Percentiles rank a stretch among this genome's conserved stretches.
These are phyloP conservation scores for Stagonosporopsis tanaceti DNA, from an alignment of 2,329 filamentous ascomycete genomes.

Conservation along the genomic window DNA sequence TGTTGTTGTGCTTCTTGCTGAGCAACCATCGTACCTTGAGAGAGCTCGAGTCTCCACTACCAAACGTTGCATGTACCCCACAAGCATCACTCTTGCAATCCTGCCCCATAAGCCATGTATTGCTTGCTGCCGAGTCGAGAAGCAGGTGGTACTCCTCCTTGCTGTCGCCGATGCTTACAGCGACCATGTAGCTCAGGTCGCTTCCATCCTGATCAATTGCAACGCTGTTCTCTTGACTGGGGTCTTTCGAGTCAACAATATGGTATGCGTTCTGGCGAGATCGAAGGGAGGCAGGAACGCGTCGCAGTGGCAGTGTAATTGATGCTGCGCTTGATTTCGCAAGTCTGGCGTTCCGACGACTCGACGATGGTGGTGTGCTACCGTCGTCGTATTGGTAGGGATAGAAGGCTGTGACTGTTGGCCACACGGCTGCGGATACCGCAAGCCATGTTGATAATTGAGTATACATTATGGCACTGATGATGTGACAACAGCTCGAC, in stretches of 20 bases:
- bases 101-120: constrained; percentile 84
- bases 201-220: constrained; percentile 62
- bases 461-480: constrained; percentile 35
- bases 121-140: constrained; percentile 65
- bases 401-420: constrained; percentile 45
- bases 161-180: constrained; percentile 59
- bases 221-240: constrained; percentile 54
- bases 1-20: neutral
- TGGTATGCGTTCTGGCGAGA: constrained; percentile 59
- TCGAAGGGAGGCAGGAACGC: constrained; percentile 38
- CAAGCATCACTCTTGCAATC: constrained; percentile 74
- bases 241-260: constrained; percentile 47
- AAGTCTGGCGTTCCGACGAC: constrained; percentile 17
- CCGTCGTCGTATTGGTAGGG: constrained; percentile 37
- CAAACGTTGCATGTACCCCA: constrained; percentile 73
- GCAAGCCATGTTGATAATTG: constrained; percentile 32
- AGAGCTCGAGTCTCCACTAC: constrained; percentile 69
- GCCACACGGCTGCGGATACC: constrained; percentile 36
- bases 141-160: constrained; percentile 62
- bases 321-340: constrained; percentile 10
- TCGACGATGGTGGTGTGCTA: constrained; percentile 14
- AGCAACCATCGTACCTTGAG: constrained; percentile 52
- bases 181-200: constrained; percentile 64
- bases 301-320: constrained; percentile 41
- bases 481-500: neutral